Conservation (phyloP, 805 yeast genomes). For the Zygosaccharomyces bailii region DNA sequence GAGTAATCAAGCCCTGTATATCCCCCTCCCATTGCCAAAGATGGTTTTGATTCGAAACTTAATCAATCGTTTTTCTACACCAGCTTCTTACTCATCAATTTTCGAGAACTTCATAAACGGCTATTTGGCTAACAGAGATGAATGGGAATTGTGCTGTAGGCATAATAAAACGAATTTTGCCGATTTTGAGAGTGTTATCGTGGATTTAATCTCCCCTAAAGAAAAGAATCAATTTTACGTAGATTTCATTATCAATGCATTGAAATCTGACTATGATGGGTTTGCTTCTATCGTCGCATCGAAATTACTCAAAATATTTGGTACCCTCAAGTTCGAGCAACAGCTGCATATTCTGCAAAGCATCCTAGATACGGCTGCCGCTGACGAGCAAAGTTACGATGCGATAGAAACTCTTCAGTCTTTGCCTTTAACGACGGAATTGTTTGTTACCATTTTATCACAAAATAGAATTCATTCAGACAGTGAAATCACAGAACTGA, state of each 20-base stretch:
- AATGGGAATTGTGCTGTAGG: slow-evolving; percentile 44
- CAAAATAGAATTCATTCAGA: slow-evolving; percentile 55
- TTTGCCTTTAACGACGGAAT: slow-evolving; percentile 49
- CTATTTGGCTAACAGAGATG: slow-evolving; percentile 47
- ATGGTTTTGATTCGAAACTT: slow-evolving; percentile 46
- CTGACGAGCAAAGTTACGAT: slow-evolving; percentile 46
- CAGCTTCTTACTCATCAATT: slow-evolving; percentile 43
- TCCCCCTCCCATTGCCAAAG: slow-evolving; percentile 56
- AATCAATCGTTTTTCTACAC: slow-evolving; percentile 31
- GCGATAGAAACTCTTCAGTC: slow-evolving; percentile 52
- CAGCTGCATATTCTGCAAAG: slow-evolving; percentile 57
- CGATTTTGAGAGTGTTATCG: slow-evolving; percentile 54
- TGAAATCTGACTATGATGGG: slow-evolving; percentile 44
- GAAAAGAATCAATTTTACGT: slow-evolving; percentile 58
- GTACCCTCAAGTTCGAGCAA: slow-evolving; percentile 51
- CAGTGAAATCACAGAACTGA: slow-evolving; percentile 40
- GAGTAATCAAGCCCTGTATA: slow-evolving; percentile 59
- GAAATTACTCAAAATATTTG: slow-evolving; percentile 55
- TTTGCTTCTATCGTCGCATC: slow-evolving; percentile 48
- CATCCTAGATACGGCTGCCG: slow-evolving; percentile 53
- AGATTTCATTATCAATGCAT: slow-evolving; percentile 54
- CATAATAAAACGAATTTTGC: slow-evolving; percentile 49
- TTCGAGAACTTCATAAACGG: slow-evolving; percentile 44
- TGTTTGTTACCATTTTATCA: slow-evolving; percentile 57
- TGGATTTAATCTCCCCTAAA: slow-evolving; percentile 56